Conservation (phyloP, 2,329 filamentous ascomycete genomes). For the Elsinoe ampelina region DNA sequence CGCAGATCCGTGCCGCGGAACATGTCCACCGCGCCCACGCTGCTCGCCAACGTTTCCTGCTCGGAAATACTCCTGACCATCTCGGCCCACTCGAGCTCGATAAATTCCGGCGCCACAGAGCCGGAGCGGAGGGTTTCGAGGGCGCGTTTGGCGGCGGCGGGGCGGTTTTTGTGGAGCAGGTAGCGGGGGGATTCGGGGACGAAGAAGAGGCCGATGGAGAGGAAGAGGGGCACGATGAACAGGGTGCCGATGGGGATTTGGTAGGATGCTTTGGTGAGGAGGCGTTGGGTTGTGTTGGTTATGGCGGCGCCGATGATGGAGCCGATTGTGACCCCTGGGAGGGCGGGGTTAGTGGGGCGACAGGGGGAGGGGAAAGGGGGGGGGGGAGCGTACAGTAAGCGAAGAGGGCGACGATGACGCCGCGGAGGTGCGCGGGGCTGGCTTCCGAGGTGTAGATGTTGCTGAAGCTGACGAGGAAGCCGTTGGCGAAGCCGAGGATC, state of each 20-base stretch:
- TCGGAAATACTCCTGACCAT: slow-evolving; percentile 26
- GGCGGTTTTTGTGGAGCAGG: slow-evolving; percentile 23
- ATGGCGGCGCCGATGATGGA: slow-evolving; percentile 39
- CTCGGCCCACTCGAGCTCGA: slow-evolving; percentile 16
- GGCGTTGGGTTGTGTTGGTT: slow-evolving; percentile 38
- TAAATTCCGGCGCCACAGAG: not conserved
- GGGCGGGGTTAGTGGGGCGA: slow-evolving; percentile 35
- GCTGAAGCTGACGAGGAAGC: slow-evolving; percentile 39
- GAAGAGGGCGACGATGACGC: slow-evolving; percentile 43
- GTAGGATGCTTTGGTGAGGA: slow-evolving; percentile 24
- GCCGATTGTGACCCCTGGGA: slow-evolving; percentile 34
- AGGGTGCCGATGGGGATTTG: slow-evolving; percentile 45
- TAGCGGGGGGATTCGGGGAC: slow-evolving; percentile 31
- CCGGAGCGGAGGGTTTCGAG: slow-evolving; percentile 9
- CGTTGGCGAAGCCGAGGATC: slow-evolving; percentile 47
- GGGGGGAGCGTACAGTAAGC: slow-evolving; percentile 38
- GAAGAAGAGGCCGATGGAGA: slow-evolving; percentile 37
- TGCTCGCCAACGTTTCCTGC: slow-evolving; percentile 24
- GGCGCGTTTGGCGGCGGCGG: not conserved
- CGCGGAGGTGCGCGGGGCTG: slow-evolving; percentile 38
- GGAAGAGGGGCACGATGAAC: slow-evolving; percentile 41
- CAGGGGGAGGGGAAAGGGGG: slow-evolving; percentile 38
- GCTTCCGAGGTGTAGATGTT: slow-evolving; percentile 40
- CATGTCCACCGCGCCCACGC: slow-evolving; percentile 26
- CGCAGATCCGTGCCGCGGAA: slow-evolving; percentile 29